Evolutionary conservation across 208 protist species (phyloP), one percentile per base, ranked within the genome.

Genomic region (Leishmania gerbilli): DNA sequence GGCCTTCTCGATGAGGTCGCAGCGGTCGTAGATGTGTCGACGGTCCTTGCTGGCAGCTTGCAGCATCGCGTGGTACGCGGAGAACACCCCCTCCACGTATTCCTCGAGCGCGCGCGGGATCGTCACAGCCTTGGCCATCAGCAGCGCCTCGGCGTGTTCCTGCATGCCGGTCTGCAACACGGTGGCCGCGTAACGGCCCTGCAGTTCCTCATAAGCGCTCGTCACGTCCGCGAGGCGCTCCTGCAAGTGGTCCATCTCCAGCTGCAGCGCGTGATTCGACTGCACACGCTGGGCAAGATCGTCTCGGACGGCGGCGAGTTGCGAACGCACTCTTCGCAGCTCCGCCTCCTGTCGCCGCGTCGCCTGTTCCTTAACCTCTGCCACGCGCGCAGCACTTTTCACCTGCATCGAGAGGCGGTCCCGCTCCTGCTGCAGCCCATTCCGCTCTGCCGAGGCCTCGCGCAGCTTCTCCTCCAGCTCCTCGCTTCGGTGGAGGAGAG

Each of bases 121-220:
- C 1, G 84, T 87, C 79, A 89, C 72, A 4, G 83, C 79, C 80
- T 96, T 96, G 47, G 88, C 92, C 71, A 89, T 72, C 74, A 91
- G 77, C 64, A 94, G 80, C 42, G 83, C 84, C 65, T 84, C 87
- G 51, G 80, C 84, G 65, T 92, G 84, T 75, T 84, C 82, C 69
- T 79, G 74, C 42, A 84, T 8, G 9, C 71, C 72, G 40, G 60
- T 81, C 24, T 74, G 53, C 17, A 60, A 72, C 40, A 82, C 80
- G 9, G 77, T 45, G 24, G 68, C 86, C 13, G 51, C 27, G 11
- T 83, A 74, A 69, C n/a, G 83, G 13, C 34, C 65, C 80, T 90
- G 87, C 76, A 90, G 55, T 60, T 90, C 85, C 68, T 84, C 87
- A 65, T 89, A 89, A 21, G 90, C 88, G 2, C 19, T 24, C 31